Base-by-base conservation (phyloP, 106 monocot species). In the Allium cepa region DNA sequence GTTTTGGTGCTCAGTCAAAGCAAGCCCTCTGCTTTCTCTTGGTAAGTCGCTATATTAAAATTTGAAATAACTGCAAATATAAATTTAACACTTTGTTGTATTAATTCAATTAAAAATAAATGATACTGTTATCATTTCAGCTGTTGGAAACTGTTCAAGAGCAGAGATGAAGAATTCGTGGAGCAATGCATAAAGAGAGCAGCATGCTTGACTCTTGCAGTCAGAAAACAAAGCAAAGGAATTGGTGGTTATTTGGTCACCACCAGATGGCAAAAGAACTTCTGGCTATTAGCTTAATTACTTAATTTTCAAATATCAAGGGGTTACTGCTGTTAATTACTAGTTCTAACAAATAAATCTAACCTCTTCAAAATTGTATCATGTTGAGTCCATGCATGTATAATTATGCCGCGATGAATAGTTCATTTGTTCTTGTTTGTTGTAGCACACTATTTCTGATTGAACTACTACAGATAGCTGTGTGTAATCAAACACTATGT, bases 111-210 rank as follows among this genome's bases (percentile, higher is more conserved):
- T 36, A 5, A 5, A 36, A 36, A 36, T 3, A 36, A 36, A 36
- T 36, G 36, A 36, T 5, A 36, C 4, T 36, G 36, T 1, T 36
- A 36, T 36, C 3, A 36, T 36, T 36, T 45, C 74, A 84, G 84
- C 74, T 70, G 36, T 1, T 36, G 36, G 36, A 36, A 36, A 5
- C 36, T 84, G 27, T 65, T 83, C 13, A 62, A 55, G 68, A 80
- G 83, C 58, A 69, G 71, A 13, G 18, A 57, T 45, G 84, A 69
- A 36, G 81, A 82, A 18, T 84, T 88, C 52, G 84, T 88, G 67
- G 81, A 88, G 57, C 71, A 84, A n/a, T 88, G 88, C 81, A 84
- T 88, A 62, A 71, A 82, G 73, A 53, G 68, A 49, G 88, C 84
- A 4, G 74, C 79, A 0, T 88, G 88, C 73, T 57, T 82, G 36